Base-by-base conservation (phyloP, 202 grass and related monocot species). In the Schoenoplectus tabernaemontani region DNA sequence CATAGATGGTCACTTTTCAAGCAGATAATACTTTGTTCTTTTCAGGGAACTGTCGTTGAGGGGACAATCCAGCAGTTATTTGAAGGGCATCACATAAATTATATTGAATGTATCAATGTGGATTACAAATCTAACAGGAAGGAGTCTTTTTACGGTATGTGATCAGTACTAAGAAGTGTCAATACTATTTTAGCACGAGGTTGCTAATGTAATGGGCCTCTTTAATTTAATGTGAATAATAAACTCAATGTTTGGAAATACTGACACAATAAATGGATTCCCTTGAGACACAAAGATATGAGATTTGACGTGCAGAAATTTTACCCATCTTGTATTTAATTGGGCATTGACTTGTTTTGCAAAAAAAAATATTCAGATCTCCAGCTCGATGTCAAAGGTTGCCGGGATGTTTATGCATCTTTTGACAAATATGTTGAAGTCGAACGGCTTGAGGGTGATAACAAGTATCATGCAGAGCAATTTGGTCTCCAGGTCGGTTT, bases 401-500 rank as follows among this genome's bases (percentile, higher is more conserved):
- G 91, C 82, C 84, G 19, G 61, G 95, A 97, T 30, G 85, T 97
- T n/a, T 94, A 97, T 69, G 87, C 95, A 15, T 94, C 91, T 9
- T 97, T 94, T 48, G 87, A 94, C 75, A 97, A 97, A 82, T 97
- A 94, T 90, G 91, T 94, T 87, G 95, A 97, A 83, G 95, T 97
- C 86, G 91, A 97, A 54, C 84, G 81, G n/a, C 89, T 97, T 41
- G 95, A 94, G 76, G 91, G 91, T 64, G 95, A 97, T 86, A 94
- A 92, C 82, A 97, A 94, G 68, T 94, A 94, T 84, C 91, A 94
- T 11, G 91, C 94, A 61, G 95, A 97, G 61, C 82, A 92, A 37
- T 81, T 93, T 87, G 95, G 95, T 82, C 76, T 97, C 78, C 91
- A 97, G 91, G 95, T 97, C 80, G 22, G 32, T n/a, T 60, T 65